Percentiles rank a stretch among this genome's conserved stretches.
phyloP scores from a whole-genome alignment of 2,329 filamentous ascomycete species.

The Alternaria dauci region DNA sequence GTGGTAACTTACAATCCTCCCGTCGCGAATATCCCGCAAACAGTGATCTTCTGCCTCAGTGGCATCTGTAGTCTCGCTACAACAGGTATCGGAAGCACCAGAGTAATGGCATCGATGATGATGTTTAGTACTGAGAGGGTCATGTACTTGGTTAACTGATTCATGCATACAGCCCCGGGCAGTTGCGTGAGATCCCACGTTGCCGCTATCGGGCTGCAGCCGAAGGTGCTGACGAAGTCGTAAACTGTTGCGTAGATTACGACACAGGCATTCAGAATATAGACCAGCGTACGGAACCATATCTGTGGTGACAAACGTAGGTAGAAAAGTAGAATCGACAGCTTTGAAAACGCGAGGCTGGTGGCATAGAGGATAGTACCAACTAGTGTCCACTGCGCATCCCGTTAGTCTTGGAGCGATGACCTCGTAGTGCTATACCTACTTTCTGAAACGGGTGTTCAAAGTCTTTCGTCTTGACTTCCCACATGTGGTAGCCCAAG shows the following conservation, averaged over 20 bases:
- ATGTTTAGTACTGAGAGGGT: conserved; percentile 3
- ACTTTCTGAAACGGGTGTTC: neutral
- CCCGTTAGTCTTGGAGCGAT: neutral
- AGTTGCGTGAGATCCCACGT: conserved; percentile 2
- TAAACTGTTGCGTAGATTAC: neutral
- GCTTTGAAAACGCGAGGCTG: conserved; percentile 5
- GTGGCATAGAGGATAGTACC: neutral
- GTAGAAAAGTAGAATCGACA: conserved; percentile 1
- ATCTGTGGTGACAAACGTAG: neutral
- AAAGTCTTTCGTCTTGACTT: neutral
- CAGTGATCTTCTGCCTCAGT: conserved; percentile 2
- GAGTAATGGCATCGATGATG: neutral
- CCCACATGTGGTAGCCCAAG: conserved; percentile 2
- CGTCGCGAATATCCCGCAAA: conserved; percentile 1
- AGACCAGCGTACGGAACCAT: neutral
- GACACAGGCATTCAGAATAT: neutral
- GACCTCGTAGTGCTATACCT: neutral
- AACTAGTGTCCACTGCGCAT: neutral
- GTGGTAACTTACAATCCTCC: neutral
- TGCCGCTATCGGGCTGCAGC: neutral
- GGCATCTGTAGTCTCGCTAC: neutral
- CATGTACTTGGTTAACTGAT: conserved; percentile 3
- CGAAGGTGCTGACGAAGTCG: conserved; percentile 3
- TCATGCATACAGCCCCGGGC: neutral
- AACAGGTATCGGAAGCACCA: conserved; percentile 4